Base-by-base conservation (phyloP, 1,284 basidiomycete genomes). In the Moesziomyces parantarcticus region DNA sequence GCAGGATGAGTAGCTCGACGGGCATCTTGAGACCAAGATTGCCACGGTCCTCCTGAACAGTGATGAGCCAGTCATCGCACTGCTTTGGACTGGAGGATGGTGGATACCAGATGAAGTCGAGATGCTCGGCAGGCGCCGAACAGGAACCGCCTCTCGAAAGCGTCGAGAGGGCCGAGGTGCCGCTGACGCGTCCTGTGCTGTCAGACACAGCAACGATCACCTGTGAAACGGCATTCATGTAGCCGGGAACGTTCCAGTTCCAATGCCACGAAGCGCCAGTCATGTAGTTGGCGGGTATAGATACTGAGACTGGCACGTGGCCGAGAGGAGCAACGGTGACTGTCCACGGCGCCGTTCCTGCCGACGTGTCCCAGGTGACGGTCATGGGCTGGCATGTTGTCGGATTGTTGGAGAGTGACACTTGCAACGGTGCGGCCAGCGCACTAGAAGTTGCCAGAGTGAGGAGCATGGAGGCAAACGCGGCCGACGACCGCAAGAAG, bases 91-190 rank as follows among this genome's bases (percentile, higher is more conserved):
- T 21, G 9, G 55, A 50, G 5, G 59, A 32, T 3, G 67, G 58
- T 3, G 60, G 62, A 41, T 52, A 75, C 67, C 67, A 75, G 22
- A 75, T 44, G 42, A 75, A 75, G 50, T 75, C 72, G 22, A 75
- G 63, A 26, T 62, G 50, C 40, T 75, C 72, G 13, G 55, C 40
- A 16, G 65, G 56, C 20, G 66, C 64, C 3, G 71, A 50, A 42
- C 71, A 74, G 3, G 58, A 56, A 6, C 64, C 60, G 5, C 44
- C 52, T 22, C 52, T 53, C n/a, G 40, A 21, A 21, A 74, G 51
- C 2, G 22, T 21, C 18, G 60, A 36, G 18, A 75, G 25, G 3
- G 55, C 41, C 0, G 72, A 70, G 10, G 69, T 67, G 1, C 72
- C 72, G 5, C 58, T 21, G 8, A 54, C 51, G 3, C 43, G 44